phyloP scores from a whole-genome alignment of 129 eudicot species.

The Mikania micrantha region DNA sequence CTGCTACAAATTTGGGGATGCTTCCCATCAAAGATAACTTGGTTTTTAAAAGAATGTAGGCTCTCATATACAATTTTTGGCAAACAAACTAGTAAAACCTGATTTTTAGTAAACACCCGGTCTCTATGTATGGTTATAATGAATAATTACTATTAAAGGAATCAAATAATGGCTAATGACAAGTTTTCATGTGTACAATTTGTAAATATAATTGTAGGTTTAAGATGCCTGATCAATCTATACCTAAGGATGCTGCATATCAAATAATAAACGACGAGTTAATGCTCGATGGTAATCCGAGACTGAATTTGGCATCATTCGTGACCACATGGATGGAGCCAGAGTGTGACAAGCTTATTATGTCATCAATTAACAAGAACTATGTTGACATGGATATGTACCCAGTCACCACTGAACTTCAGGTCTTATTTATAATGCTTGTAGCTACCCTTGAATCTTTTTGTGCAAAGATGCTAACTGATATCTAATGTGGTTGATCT shows the following conservation, averaged over 20 bases:
- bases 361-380: conserved; percentile 63
- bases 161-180: no score
- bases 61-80: background rate
- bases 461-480: background rate
- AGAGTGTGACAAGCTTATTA: conserved; percentile 68
- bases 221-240: conserved; percentile 47
- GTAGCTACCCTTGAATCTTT: background rate
- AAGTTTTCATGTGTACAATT: background rate
- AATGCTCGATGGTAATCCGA: conserved; percentile 81
- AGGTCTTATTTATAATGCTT: conserved; percentile 27
- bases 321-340: conserved; percentile 90
- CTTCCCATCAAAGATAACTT: background rate
- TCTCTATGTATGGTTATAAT: no score
- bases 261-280: conserved; percentile 73
- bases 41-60: background rate
- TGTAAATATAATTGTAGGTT: conserved; percentile 24
- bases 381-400: conserved; percentile 77
- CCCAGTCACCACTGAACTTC: conserved; percentile 85
- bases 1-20: background rate
- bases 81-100: background rate
- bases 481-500: background rate
- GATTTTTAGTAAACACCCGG: no score
- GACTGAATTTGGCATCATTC: conserved; percentile 68
- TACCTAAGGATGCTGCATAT: conserved; percentile 70
- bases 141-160: no score